Evolutionary conservation across 176 grass and related monocot species (phyloP), one percentile per base, ranked within the genome.

Genomic region (Aegilops sharonensis): DNA sequence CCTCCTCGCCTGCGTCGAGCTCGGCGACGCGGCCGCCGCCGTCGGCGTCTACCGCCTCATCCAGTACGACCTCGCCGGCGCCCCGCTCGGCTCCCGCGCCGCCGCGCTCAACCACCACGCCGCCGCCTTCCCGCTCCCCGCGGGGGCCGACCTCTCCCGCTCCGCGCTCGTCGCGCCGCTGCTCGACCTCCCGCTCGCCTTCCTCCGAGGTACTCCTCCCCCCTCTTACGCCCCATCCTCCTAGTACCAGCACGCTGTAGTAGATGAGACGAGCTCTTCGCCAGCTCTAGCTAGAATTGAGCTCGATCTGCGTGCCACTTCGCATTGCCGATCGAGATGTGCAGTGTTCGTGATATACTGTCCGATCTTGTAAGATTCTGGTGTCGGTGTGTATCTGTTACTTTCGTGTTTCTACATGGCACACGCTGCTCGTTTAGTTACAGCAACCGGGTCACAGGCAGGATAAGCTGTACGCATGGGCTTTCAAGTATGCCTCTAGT

Each of bases 61-160:
- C 90, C 97, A 99, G 90, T 99, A 99, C 92, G 97, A 99, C 93
- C 92, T 99, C 56, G 87, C 92, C 12, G 90, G 88, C 37, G 84
- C 87, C 6, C 92, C 88, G 17, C 88, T 92, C 30, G 92, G 92
- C 69, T 96, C 97, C 9, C 97, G 94, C 85, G 61, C 90, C 73
- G 91, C 90, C 5, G 59, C 59, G 3, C 84, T 94, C 82, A 94
- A 94, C 82, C 87, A 99, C 85, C 94, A 95, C 70, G 94, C 97
- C 34, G 89, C 84, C 14, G 85, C 84, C 0, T 48, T 91, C 65
- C 92, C 94, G 52, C 79, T 96, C 77, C 84, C 92, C 48, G 64
- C 92, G 0, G 90, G 65, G 23, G 88, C 94, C 1, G 97, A 99
- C 91, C 94, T 96, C 82, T 99, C 97, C 56, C 88, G 93, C 67